Base-by-base conservation (phyloP, 2,329 filamentous ascomycete species). In the Diplodia seriata region DNA sequence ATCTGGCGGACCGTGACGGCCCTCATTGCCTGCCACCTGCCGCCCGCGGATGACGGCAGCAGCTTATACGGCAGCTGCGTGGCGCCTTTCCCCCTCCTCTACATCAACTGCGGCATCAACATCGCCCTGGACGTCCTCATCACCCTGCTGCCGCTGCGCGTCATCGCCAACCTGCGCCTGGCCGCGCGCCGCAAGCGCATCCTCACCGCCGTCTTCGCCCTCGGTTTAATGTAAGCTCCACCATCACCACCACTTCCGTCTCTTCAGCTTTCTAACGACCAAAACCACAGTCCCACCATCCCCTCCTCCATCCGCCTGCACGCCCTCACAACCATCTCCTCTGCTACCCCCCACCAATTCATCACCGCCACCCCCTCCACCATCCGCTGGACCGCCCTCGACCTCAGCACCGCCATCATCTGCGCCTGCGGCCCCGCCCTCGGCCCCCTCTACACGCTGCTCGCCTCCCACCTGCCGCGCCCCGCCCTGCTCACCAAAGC, bases 71-170 rank as follows among this genome's bases (percentile, higher is more conserved):
- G 26, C 26, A 4, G 26, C 26, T 69, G 68, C 65, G 54, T 51
- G 4, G 62, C 57, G 15, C 49, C 61, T 26, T 43, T 54, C 9
- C 54, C 68, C 11, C 43, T 67, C 15, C 38, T 67, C 6, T 69
- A 68, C 57, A 26, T 57, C 50, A 59, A 62, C 31, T 65, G 57
- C 12, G 68, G 5, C 8, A 20, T 66, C 43, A 68, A 68, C 40
- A 69, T 69, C 20, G 38, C 26, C 11, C 57, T 50, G n/a, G 68
- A 69, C 61, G 50, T 67, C 38, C 47, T 65, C 15, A 65, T 61
- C 14, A 54, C 67, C 15, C 26, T 55, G 7, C 38, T 69, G 11
- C 64, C 68, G 0, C 14, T 69, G 40, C 49, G 26, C n/a, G 50
- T 69, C 29, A 40, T 66, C 18, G 40, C 36, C 8, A 38, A 33